Evolutionary conservation across 495 filamentous ascomycete species (phyloP).

Genomic region (Niebla homalea): DNA sequence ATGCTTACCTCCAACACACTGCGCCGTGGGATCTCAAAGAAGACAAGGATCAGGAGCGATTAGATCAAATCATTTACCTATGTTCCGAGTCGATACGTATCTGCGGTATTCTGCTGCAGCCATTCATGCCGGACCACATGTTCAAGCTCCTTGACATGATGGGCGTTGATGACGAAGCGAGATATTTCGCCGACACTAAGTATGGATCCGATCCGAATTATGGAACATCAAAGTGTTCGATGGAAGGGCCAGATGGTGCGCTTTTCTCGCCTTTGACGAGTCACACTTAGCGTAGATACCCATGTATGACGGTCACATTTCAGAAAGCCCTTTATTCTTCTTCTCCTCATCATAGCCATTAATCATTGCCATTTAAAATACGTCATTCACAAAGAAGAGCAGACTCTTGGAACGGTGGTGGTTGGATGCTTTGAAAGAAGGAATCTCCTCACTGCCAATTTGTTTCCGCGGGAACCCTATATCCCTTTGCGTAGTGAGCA

Average conservation of each 20-base stretch:
- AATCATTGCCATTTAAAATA: too few relatives aligned
- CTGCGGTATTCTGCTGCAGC: constrained; percentile 71
- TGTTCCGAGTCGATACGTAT: constrained; percentile 69
- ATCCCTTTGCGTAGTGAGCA: constrained; percentile 35
- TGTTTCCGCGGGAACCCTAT: constrained; percentile 41
- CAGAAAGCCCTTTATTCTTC: too few relatives aligned
- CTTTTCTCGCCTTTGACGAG: constrained; percentile 44
- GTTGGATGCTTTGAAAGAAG: constrained; percentile 41
- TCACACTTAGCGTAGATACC: constrained; percentile 18
- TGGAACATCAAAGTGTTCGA: constrained; percentile 34
- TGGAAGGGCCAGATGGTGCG: constrained; percentile 34
- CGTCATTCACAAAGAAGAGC: too few relatives aligned
- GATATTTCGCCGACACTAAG: constrained; percentile 42
- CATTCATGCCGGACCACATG: constrained; percentile 78
- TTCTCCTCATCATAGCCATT: too few relatives aligned
- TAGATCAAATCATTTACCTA: constrained; percentile 49
- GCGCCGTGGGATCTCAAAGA: constrained; percentile 42
- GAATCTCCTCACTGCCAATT: constrained; percentile 41
- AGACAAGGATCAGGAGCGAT: constrained; percentile 21
- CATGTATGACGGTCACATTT: too few relatives aligned
- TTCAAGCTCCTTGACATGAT: constrained; percentile 61
- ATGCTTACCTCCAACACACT: constrained; percentile 48
- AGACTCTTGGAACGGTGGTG: constrained; percentile 34
- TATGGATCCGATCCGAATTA: constrained; percentile 53
- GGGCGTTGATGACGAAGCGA: constrained; percentile 47